Conservation (phyloP, 345 rosid genomes). For the Eucalyptus marginata region DNA sequence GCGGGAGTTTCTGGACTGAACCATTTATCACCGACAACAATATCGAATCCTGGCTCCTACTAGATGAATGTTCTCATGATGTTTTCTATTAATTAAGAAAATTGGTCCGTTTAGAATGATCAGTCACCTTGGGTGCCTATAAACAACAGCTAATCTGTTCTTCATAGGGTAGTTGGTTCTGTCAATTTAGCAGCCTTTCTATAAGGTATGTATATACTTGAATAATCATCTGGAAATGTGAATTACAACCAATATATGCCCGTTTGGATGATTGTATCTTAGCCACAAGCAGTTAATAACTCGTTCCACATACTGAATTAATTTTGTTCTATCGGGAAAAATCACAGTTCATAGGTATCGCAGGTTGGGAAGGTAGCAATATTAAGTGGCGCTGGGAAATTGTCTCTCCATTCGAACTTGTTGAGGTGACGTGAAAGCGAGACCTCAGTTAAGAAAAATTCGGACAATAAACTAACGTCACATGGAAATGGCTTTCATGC, state of each 20-base stretch:
- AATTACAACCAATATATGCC: neutral
- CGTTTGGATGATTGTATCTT: neutral
- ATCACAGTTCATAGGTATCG: neutral
- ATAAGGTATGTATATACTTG: neutral
- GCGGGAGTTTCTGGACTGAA: constrained; percentile 19
- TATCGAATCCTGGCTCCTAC: neutral
- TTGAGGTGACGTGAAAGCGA: neutral
- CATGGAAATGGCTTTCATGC: neutral
- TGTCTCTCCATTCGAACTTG: neutral
- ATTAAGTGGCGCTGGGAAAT: neutral
- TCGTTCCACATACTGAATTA: neutral
- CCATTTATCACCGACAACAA: constrained; percentile 13
- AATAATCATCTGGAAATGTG: neutral
- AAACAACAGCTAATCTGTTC: neutral
- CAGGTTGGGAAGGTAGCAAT: neutral
- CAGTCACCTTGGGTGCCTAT: neutral
- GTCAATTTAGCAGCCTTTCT: neutral
- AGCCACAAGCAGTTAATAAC: neutral
- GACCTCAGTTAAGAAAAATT: neutral
- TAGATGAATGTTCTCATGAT: neutral
- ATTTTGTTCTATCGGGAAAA: neutral
- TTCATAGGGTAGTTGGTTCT: neutral
- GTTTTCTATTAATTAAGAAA: neutral
- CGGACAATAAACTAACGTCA: neutral
- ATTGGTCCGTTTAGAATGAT: neutral